Base-by-base conservation (phyloP, 2,329 filamentous ascomycete genomes). In the Allantophomopsis cytisporea region DNA sequence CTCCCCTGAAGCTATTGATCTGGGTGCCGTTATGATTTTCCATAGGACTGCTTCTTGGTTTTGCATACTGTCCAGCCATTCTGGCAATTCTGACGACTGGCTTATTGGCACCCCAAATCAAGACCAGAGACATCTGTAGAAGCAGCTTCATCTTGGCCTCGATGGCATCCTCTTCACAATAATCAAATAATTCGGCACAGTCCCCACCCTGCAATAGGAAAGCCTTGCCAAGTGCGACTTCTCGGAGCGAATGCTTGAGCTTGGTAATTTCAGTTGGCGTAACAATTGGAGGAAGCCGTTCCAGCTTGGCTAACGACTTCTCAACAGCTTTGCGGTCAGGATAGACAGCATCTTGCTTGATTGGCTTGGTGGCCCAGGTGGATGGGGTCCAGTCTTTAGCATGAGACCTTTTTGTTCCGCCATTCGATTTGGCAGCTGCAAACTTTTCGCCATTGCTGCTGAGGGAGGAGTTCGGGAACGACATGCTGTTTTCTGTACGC, bases 31-130 rank as follows among this genome's bases (percentile, higher is more conserved):
- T 68, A 38, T 93, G 65, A 2, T 77, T 71, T 64, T 98, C 91
- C 31, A 77, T 88, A 0, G 89, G 83, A 50, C 81, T 94, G 4
- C 86, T 94, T 41, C 91, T 71, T 2, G 89, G 91, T 63, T 98
- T 98, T 21, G 91, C 91, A 55, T 94, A 98, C 67, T 98, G 91
- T 3, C 91, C 91, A 11, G 91, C 91, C 78, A 96, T 95, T 44
- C 91, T 78, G 13, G 86, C 91, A 53, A 98, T 94, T 49, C 91
- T 78, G 36, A 98, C 86, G 4, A 98, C 87, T 5, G 84, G 83
- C 62, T 77, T 78, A 61, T 72, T 69, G 43, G 70, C 71, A 49
- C 85, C 91, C 81, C 88, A 95, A 58, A 96, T 88, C 43, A 98
- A 69, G 1, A 98, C 85, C 50, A 98, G 65, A 48, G 85, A 94